Percentiles rank a stretch among this genome's conserved stretches.
Evolutionary conservation across 306 rosid genomes (phyloP).

Genomic region (Heteromeles arbutifolia): DNA sequence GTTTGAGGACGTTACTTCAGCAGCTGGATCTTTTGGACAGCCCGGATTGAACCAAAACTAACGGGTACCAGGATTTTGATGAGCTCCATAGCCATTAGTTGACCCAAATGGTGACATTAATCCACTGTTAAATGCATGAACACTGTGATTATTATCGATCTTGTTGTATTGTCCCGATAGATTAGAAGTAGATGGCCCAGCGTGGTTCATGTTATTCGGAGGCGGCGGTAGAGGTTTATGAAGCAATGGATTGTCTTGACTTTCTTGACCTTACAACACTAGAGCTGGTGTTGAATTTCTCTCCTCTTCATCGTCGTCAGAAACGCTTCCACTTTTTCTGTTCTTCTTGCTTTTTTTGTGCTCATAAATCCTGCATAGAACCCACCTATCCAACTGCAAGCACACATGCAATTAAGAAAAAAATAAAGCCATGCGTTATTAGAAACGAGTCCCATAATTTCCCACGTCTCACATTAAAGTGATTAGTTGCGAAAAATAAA

Average conservation of each 20-base stretch:
- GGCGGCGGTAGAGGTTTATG: background rate
- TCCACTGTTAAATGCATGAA: background rate
- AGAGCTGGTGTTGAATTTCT: background rate
- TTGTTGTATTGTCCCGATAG: background rate
- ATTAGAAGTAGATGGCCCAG: background rate
- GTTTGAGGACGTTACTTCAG: too few species aligned
- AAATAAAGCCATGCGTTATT: background rate
- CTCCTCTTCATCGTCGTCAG: background rate
- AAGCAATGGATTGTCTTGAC: too few species aligned
- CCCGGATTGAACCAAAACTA: too few species aligned
- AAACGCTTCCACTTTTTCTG: background rate
- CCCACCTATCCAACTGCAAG: background rate
- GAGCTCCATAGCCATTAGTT: background rate
- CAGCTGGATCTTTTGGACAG: too few species aligned
- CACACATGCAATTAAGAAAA: background rate
- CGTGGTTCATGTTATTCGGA: background rate
- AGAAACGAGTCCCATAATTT: background rate
- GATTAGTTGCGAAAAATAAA: background rate
- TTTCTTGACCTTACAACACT: background rate
- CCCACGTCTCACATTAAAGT: too few species aligned
- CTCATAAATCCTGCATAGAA: background rate
- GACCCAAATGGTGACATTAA: background rate
- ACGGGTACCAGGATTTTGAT: background rate
- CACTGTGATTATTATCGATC: background rate
- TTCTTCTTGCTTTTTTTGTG: background rate